Evolutionary conservation across 2,329 filamentous ascomycete species (phyloP), one percentile per base, ranked within the genome.

Genomic region (Mycosphaerella sp.): DNA sequence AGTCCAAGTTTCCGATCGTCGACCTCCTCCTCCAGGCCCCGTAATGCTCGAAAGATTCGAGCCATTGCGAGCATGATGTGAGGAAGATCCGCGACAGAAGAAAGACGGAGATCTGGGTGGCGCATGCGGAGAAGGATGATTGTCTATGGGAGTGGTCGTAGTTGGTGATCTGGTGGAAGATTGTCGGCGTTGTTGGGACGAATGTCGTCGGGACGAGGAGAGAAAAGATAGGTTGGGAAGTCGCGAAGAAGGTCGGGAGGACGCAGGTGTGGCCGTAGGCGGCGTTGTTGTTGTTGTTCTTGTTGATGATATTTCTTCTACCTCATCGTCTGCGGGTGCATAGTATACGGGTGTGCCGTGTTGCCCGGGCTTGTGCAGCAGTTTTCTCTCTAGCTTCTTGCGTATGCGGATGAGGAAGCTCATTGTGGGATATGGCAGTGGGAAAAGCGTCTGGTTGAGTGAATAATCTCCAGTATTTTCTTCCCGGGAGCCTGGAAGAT

Each of bases 311-410:
- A 32, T 38, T 23, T 39, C 21, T 7, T 51, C 48, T 17, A 45
- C 23, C 12, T 51, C 48, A 9, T 51, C 48, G 11, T 41, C 47
- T 17, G 42, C 32, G 14, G 45, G 31, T 32, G 48, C 48, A 12
- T 51, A 51, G 34, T 51, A 51, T 10, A 51, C 41, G 26, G 48
- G 48, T 40, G 45, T 45, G 29, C 48, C 48, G 48, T 51, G 48
- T 6, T 45, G 41, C 17, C 48, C 48, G 41, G 45, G 41, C 41
- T 51, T 51, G 23, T 51, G 48, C 48, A 51, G 21, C 42, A 31
- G 45, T 36, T 51, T 51, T 21, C 45, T 51, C 14, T 51, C 48
- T 32, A 51, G 42, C 26, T 45, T 51, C 42, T 51, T 51, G n/a
- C 45, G 48, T 36, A 51, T 51, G 32, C 48, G 48, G n/a, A 51